phyloP scores from a whole-genome alignment of 192 early-diverging fungal genomes.

The Coemansia sp. region DNA sequence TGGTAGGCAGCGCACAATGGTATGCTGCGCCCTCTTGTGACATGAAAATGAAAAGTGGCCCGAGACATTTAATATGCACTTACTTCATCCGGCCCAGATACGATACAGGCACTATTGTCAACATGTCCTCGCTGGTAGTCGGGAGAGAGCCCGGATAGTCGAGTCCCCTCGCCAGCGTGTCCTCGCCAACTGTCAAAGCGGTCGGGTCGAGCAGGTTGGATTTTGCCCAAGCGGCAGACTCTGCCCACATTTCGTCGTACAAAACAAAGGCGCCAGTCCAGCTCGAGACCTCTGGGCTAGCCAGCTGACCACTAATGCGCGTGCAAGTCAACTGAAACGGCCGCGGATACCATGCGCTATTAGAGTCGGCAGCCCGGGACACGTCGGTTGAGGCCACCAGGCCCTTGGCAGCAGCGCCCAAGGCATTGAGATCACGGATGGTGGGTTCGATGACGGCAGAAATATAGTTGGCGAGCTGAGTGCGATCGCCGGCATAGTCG shows the following conservation, averaged over 20 bases:
- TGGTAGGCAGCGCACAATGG: no score
- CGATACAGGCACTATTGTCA: slow-evolving; percentile 40
- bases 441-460: slow-evolving; percentile 24
- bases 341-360: slow-evolving; percentile 28
- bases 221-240: slow-evolving; percentile 23
- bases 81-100: slow-evolving; percentile 54
- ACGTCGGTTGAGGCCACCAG: neutral
- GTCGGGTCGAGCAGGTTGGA: slow-evolving; percentile 17
- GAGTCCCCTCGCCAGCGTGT: slow-evolving; percentile 31
- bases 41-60: no score
- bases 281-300: slow-evolving; percentile 34
- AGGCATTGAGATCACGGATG: slow-evolving; percentile 36
- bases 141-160: slow-evolving; percentile 52
- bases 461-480: slow-evolving; percentile 33
- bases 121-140: slow-evolving; percentile 27
- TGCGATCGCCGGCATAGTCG: slow-evolving; percentile 40
- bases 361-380: neutral
- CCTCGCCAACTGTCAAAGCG: slow-evolving; percentile 16
- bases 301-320: slow-evolving; percentile 25
- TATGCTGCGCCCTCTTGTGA: no score
- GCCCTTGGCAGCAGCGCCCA: slow-evolving; percentile 15
- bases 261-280: slow-evolving; percentile 48
- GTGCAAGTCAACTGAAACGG: slow-evolving; percentile 28
- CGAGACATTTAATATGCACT: slow-evolving; percentile 10
- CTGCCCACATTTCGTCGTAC: slow-evolving; percentile 35